These are phyloP conservation scores for Candida glucosophila DNA, from an alignment of 1,139 yeast genomes.

Conservation along the genomic window DNA sequence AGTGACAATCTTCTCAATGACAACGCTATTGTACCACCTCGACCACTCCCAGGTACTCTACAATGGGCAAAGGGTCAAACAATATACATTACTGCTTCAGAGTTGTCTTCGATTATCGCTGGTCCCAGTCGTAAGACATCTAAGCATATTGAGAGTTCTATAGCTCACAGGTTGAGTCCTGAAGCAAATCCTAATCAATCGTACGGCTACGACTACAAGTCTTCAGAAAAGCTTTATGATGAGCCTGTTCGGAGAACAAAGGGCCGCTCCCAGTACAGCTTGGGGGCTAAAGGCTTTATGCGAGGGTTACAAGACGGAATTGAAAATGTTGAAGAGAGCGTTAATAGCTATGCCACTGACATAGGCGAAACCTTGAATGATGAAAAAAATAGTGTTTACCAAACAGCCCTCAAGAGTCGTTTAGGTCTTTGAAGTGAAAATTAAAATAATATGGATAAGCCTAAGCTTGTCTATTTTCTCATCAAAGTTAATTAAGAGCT, in stretches of 20 bases:
- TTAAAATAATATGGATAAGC: too few relatives aligned
- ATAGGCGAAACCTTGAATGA: too few relatives aligned
- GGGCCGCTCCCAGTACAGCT: conserved; percentile 11
- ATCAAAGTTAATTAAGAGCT: too few relatives aligned
- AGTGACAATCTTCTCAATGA: conserved; percentile 54
- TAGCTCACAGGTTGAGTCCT: conserved; percentile 49
- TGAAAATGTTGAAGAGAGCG: conserved; percentile 45
- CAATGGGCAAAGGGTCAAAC: conserved; percentile 82
- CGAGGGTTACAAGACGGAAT: conserved; percentile 44
- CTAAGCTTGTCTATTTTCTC: too few relatives aligned
- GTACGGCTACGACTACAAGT: conserved; percentile 11
- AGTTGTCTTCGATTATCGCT: conserved; percentile 48
- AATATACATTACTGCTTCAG: conserved; percentile 48
- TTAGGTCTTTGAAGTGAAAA: too few relatives aligned
- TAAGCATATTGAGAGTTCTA: conserved; percentile 45
- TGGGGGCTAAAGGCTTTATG: conserved; percentile 33
- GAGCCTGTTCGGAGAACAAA: conserved; percentile 38
- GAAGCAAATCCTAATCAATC: conserved; percentile 33
- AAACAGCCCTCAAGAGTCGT: too few relatives aligned
- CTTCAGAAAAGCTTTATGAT: conserved; percentile 21
- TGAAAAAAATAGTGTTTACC: too few relatives aligned
- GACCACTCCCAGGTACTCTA: conserved; percentile 74
- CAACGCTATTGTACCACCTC: conserved; percentile 55
- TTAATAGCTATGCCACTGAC: conserved; percentile 50
- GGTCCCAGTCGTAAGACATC: conserved; percentile 52